Percentiles rank a stretch among this genome's conserved stretches.
phyloP scores from a whole-genome alignment of 495 filamentous ascomycete species.

The Cetradonia linearis region DNA sequence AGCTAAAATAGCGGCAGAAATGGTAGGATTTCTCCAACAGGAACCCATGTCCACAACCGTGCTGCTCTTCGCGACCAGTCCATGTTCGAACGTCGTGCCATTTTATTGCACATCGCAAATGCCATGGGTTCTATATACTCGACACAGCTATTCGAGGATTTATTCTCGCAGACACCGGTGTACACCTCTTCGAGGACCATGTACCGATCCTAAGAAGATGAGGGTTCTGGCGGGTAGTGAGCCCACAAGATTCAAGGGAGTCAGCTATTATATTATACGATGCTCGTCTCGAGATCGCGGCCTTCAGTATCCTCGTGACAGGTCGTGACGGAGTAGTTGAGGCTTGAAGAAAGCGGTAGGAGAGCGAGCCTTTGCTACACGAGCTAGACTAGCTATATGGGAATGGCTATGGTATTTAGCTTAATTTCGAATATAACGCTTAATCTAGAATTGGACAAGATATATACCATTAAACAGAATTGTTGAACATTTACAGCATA shows the following conservation, averaged over 20 bases:
- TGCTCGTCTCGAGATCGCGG: conserved; percentile 26
- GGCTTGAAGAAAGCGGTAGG: conserved; percentile 12
- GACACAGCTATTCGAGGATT: conserved; percentile 25
- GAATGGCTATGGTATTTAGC: neutral
- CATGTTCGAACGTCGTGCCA: conserved; percentile 32
- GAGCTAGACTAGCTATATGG: neutral
- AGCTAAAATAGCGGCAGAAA: too few relatives aligned
- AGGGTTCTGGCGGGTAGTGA: conserved; percentile 25
- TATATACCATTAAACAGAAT: neutral
- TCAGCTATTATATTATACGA: conserved; percentile 17
- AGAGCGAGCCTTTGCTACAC: too few relatives aligned
- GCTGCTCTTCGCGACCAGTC: conserved; percentile 41
- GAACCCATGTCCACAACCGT: conserved; percentile 35
- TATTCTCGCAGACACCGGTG: conserved; percentile 23
- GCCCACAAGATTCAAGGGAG: conserved; percentile 23
- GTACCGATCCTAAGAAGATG: conserved; percentile 27
- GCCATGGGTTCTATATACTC: conserved; percentile 18
- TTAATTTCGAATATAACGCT: neutral
- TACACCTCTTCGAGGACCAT: conserved; percentile 17
- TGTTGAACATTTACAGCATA: neutral
- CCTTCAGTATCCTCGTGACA: conserved; percentile 25
- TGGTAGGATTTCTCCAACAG: too few relatives aligned
- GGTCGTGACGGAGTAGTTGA: conserved; percentile 29
- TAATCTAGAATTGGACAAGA: neutral
- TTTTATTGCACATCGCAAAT: conserved; percentile 23